Evolutionary conservation across 2,329 filamentous ascomycete genomes (phyloP), one percentile per base, ranked within the genome.

Genomic region (Laburnicola sp.): DNA sequence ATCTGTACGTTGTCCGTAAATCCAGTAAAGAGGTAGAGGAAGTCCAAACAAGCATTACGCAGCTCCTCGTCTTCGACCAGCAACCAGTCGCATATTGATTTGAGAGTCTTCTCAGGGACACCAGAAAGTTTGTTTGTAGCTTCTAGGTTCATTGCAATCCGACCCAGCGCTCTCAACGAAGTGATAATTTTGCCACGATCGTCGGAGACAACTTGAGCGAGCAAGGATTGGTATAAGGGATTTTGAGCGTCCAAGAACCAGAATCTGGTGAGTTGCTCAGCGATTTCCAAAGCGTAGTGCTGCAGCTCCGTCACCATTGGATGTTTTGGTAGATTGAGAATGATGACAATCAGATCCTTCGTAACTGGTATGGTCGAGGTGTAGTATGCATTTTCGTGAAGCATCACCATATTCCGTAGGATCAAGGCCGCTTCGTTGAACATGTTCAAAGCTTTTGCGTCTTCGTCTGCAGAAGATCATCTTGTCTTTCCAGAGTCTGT

Each of bases 11-110:
- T 99, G 36, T 88, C 81, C 2, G 87, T 84, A 6, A 91, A 86
- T 0, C 91, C 89, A 0, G 93, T 97, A 74, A 92, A 99, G 69
- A 97, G 91, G 68, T 97, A 97, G 30, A 97, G 81, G 67, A 99
- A 96, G 72, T 99, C 94, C 28, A 99, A 80, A 56, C 89, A 91
- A 16, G 91, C 89, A 65, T 91, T 89, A 60, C 93, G 82, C 10
- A 99, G 79, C 67, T 97, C 93, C 68, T 96, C 91, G 62, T 99
- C 94, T 58, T 94, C 88, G 6, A 94, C 80, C 26, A 94, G 75
- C 5, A 92, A 80, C 84, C 88, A 91, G 59, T 87, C 82, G 51
- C 83, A 82, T 42, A 94, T 82, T 37, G 82, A 83, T 60, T 86
- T 82, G 23, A 97, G 75, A 1, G 85, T 81, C 2, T 77, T 70